A percentile compares a stretch with the other conserved stretches of the same genome.
phyloP scores from a whole-genome alignment of 176 grass and related monocot genomes.

The Chrysopogon serrulatus region DNA sequence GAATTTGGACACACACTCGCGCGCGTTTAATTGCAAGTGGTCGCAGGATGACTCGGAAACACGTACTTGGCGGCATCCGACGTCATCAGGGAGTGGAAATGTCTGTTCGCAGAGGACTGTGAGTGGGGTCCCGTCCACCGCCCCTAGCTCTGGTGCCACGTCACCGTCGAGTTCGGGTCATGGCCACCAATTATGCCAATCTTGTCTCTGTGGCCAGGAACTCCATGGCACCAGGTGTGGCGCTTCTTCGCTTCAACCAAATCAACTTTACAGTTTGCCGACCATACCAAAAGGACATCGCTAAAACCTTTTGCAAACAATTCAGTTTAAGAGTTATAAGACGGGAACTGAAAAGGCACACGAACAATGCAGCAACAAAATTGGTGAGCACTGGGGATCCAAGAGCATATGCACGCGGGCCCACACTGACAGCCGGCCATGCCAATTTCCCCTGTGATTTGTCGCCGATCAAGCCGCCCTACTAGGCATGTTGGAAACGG shows the following conservation, averaged over 20 bases:
- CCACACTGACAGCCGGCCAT: constrained; percentile 36
- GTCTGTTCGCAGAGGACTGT: neutral
- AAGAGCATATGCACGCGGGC: neutral
- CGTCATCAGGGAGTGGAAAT: constrained; percentile 2
- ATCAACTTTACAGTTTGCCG: neutral
- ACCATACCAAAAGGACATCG: neutral
- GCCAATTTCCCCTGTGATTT: constrained; percentile 6
- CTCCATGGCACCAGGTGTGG: neutral
- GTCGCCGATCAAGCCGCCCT: constrained; percentile 16
- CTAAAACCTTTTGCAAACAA: neutral
- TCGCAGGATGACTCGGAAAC: constrained; percentile 11
- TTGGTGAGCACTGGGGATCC: constrained; percentile 4
- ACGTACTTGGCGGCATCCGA: constrained; percentile 20
- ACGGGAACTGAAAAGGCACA: too few relatives aligned
- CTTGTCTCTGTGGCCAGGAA: neutral
- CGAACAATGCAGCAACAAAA: neutral
- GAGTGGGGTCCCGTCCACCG: neutral
- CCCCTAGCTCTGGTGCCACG: constrained; percentile 26
- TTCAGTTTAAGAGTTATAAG: neutral
- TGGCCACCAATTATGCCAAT: constrained; percentile 6
- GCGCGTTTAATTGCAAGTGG: constrained; percentile 13
- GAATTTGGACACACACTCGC: neutral
- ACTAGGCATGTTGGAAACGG: constrained; percentile 15
- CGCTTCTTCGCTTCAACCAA: neutral
- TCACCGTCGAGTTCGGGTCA: constrained; percentile 28